Conservation (phyloP, 148 eudicot species). For the Gaultheria prostrata region DNA sequence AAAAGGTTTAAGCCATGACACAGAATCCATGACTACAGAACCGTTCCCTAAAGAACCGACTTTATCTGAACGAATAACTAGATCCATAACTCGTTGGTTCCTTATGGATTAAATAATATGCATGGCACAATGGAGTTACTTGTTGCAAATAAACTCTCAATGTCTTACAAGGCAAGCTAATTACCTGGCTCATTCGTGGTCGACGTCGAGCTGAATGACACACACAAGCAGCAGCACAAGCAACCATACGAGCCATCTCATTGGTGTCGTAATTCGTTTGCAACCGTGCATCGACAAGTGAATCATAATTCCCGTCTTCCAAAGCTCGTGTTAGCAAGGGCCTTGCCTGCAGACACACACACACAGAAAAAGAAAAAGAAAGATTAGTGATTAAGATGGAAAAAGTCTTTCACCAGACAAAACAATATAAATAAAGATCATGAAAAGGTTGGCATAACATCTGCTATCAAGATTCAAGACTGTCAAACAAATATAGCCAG, state of each 20-base stretch:
- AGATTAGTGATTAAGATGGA: no score
- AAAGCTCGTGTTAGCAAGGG: constrained; percentile 75
- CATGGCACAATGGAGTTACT: background rate
- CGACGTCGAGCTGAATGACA: constrained; percentile 85
- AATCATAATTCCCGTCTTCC: constrained; percentile 74
- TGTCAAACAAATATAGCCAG: no score
- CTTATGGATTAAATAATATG: background rate
- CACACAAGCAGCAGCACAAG: constrained; percentile 90
- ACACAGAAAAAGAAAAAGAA: background rate
- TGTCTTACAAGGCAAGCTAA: no score
- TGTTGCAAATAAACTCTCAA: no score
- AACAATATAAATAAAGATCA: background rate
- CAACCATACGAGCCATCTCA: constrained; percentile 88
- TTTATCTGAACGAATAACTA: background rate
- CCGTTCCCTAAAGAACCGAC: background rate
- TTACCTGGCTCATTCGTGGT: constrained; percentile 47
- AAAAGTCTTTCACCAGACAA: background rate
- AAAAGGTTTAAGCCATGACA: background rate
- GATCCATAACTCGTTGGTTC: background rate
- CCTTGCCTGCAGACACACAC: constrained; percentile 53
- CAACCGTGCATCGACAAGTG: constrained; percentile 60
- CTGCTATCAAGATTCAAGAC: background rate
- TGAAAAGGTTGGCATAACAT: background rate
- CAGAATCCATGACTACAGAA: no score
- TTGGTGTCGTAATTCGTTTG: constrained; percentile 45